Base-by-base conservation (phyloP, 306 rosid genomes). In the Medicago arabica region DNA sequence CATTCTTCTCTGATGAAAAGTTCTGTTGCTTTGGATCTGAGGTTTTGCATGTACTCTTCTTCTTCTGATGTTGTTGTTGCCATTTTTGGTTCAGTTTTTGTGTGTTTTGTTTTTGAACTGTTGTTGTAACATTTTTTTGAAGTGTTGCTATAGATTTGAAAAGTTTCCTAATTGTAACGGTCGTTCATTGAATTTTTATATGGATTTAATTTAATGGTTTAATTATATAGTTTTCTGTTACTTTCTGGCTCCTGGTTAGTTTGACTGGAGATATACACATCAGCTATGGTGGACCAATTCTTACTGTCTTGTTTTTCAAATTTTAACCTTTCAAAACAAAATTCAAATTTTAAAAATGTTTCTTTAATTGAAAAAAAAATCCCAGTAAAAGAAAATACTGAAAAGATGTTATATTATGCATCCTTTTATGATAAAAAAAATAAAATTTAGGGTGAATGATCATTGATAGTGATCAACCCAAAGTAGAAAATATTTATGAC, bases 1-100 rank as follows among this genome's bases (percentile, higher is more conserved):
- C 97, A 94, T 85, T 94, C 96, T 84, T 91, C 97, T 89, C 96
- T 86, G 15, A 94, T 81, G 68, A 91, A 78, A 41, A 88, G 89
- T 74, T 94, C 96, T 5, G 93, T 77, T 81, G 98, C 98, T 85
- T 82, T 94, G 76, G 97, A 90, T 87, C 97, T 68, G 21, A 94
- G 89, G 14, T 75, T 80, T 54, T 91, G 97, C 84, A 90, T 31
- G 17, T 15, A 53, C 21, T 77, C 51, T 46, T 46, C 51, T 46
- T 46, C 91, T 66, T 80, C 77, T 65, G 83, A 88, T 64, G 67
- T 34, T 60, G 67, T 31, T 14, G 83, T 89, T 62, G 84, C 83
- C 88, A 86, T 89, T 82, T 75, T 76, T 63, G 4, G 18, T 19
- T 18, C 4, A 28, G 31, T 28, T 9, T 54, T 51, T 17, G 25